Percentiles rank a stretch among this genome's conserved stretches.
These are phyloP conservation scores for Cercospora berteroae DNA, from an alignment of 2,329 filamentous ascomycete genomes.

Conservation along the genomic window DNA sequence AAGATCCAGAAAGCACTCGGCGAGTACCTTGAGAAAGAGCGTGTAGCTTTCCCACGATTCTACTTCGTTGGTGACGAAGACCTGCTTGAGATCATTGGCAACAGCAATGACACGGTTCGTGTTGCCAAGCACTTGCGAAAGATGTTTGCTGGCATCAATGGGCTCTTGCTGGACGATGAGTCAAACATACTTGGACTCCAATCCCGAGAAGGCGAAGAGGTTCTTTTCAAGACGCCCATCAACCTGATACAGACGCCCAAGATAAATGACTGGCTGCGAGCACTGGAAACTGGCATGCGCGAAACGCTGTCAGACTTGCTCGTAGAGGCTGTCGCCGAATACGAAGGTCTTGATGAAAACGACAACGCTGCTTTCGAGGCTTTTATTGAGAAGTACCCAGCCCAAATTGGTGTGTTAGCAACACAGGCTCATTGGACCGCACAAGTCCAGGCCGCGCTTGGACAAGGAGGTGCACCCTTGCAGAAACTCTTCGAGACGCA, in stretches of 20 bases:
- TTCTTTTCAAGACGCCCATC: slow-evolving; percentile 84
- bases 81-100: slow-evolving; percentile 96
- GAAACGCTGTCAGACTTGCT: slow-evolving; percentile 86
- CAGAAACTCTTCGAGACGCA: slow-evolving; percentile 74
- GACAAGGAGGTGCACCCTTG: slow-evolving; percentile 67
- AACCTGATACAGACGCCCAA: slow-evolving; percentile 89
- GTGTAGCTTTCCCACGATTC: slow-evolving; percentile 95
- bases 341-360: slow-evolving; percentile 67
- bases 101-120: slow-evolving; percentile 93
- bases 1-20: slow-evolving; percentile 99
- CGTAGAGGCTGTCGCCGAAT: slow-evolving; percentile 79
- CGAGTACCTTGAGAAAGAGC: slow-evolving; percentile 96
- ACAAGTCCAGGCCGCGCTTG: slow-evolving; percentile 74
- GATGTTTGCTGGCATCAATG: slow-evolving; percentile 97
- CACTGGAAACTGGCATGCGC: slow-evolving; percentile 92
- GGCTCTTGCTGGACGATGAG: slow-evolving; percentile 87
- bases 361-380: slow-evolving; percentile 67
- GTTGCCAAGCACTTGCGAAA: slow-evolving; percentile 99
- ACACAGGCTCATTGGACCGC: slow-evolving; percentile 94
- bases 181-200: slow-evolving; percentile 86
- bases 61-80: slow-evolving; percentile 99
- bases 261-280: slow-evolving; percentile 98
- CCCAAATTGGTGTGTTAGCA: slow-evolving; percentile 91
- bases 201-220: slow-evolving; percentile 90
- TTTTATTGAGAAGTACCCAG: slow-evolving; percentile 84